Evolutionary conservation across 2,329 filamentous ascomycete genomes (phyloP), one percentile per base, ranked within the genome.

Genomic region (Clarireedia hainanense): DNA sequence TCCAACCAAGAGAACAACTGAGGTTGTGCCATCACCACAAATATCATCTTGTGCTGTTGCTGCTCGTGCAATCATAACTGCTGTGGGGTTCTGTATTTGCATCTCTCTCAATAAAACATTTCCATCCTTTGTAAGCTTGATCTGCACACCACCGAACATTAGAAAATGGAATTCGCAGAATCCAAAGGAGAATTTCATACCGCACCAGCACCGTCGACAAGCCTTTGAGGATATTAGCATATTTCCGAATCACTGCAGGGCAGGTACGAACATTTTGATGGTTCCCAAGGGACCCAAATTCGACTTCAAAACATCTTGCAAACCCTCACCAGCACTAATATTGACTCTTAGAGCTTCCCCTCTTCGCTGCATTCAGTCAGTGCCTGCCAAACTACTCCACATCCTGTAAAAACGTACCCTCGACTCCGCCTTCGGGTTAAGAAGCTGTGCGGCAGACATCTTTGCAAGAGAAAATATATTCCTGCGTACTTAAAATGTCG

Each of bases 21-120:
- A 96, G 43, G 94, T 99, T 66, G 94, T 99, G 68, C 94, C 94
- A 73, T 99, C 94, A 69, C 94, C 94, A 66, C 90, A 95, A 66
- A 99, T 99, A 68, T 99, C 94, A 73, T 99, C 94, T 73, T 99
- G 92, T 64, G 94, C 94, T 39, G 94, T 99, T 57, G 94, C 94
- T 67, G 92, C 91, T 70, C 83, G 76, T 56, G 83, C 83, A 71
- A 86, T 86, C 83, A 86, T 86, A 60, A 94, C 94, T 63, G 94
- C 94, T 37, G 94, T 99, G 27, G 94, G 94, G 74, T 97, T 97
- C 76, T 96, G 92, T 71, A 97, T 97, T 84, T 97, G 91, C 83
- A 86, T 86, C 72, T 87, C 84, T 67, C 84, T 77, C 61, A 86
- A 74, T 26, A 86, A 78, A 59, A 97, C 92, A 69, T 95, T 96